Evolutionary conservation across 83 land plant genomes (phyloP), one percentile per base, ranked within the genome.

Genomic region (Picea abies): DNA sequence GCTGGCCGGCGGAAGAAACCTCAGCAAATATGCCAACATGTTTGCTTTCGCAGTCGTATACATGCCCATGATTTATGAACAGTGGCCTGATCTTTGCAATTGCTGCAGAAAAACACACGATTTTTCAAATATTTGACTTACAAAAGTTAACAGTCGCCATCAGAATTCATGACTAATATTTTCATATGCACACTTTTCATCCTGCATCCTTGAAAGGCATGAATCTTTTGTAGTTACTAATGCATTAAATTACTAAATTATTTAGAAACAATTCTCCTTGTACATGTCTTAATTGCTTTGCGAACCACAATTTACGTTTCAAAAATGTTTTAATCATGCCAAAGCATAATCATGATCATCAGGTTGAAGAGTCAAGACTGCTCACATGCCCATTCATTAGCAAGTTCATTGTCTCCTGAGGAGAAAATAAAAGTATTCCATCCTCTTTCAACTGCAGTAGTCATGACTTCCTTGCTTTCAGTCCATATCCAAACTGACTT

Each of bases 401-500:
- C 93, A 29, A 96, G 89, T 44, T 82, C 67, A 16, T 44, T 71
- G 9, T 80, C 71, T 25, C 86, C 87, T 16, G 89, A 66, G 10
- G 88, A 63, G 84, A 96, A 94, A 67, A 96, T 52, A 82, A 96
- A 94, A 20, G 97, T 92, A 60, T 81, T 90, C 97, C 98, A 95
- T 12, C 94, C 98, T 60, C 90, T 83, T 71, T 95, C 98, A 1
- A 95, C 92, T 5, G 94, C 87, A 16, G 96, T 85, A 2, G 90
- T 92, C 94, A 93, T 95, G 16, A 95, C 97, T 17, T 90, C 66
- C 80, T 89, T 90, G 85, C 79, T 91, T 52, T 86, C 85, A 17
- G 96, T 95, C 93, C 94, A 93, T 70, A 95, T 78, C 96, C 97
- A 95, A 23, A 95, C 93, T 2, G 66, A 11, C 84, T 95, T 95